phyloP scores from a whole-genome alignment of 441 rosid genomes.

The Mallotus repandus region DNA sequence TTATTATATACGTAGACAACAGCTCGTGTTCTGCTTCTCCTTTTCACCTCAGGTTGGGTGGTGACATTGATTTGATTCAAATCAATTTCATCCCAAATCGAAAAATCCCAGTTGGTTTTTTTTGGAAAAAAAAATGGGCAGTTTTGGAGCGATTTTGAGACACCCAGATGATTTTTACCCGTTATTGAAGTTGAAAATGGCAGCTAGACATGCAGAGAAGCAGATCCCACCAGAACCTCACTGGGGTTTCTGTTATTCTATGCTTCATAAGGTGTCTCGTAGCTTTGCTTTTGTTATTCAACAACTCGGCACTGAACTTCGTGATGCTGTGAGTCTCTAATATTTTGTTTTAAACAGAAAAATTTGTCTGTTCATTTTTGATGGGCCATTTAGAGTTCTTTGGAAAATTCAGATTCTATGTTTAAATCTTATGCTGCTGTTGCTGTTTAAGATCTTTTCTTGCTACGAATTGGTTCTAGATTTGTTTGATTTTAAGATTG shows the following conservation, averaged over 20 bases:
- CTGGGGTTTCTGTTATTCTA: slow-evolving; percentile 86
- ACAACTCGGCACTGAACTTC: slow-evolving; percentile 75
- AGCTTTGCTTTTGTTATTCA: slow-evolving; percentile 86
- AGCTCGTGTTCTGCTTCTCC: no score
- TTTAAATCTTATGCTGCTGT: not conserved
- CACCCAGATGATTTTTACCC: slow-evolving; percentile 86
- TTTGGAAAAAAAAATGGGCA: slow-evolving; percentile 71
- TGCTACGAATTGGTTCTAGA: not conserved
- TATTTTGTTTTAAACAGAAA: not conserved
- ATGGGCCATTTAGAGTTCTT: not conserved
- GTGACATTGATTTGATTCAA: not conserved
- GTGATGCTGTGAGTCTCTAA: slow-evolving; percentile 74
- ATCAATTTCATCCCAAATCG: not conserved
- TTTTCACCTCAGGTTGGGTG: no score
- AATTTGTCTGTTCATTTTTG: not conserved
- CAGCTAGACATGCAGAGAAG: slow-evolving; percentile 65
- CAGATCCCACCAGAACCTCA: slow-evolving; percentile 92
- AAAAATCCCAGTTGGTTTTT: no score
- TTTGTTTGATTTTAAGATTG: not conserved
- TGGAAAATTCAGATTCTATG: slow-evolving; percentile 1
- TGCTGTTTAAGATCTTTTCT: not conserved
- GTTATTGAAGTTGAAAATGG: slow-evolving; percentile 77
- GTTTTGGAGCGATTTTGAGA: slow-evolving; percentile 58
- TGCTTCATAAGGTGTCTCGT: slow-evolving; percentile 91
- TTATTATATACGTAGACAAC: no score